A percentile compares a stretch with the other conserved stretches of the same genome.
Conservation (phyloP, 2,329 filamentous ascomycete genomes). For the Bipolaris oryzae region DNA sequence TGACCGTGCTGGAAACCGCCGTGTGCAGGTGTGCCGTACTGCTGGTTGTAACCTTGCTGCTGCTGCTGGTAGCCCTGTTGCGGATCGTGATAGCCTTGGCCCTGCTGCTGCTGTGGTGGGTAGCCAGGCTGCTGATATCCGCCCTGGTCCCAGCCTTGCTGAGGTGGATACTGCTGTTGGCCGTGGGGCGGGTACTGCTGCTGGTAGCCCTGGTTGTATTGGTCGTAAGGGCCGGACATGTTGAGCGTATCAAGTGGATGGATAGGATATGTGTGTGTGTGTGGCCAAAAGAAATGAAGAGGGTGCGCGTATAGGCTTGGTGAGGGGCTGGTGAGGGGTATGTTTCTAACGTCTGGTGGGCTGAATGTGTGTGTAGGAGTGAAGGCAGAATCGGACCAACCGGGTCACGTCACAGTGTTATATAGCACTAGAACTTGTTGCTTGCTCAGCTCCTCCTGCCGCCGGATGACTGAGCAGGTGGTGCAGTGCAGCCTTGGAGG, state of each 20-base stretch:
- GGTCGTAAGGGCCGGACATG: conserved; percentile 62
- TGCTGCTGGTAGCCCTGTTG: conserved; percentile 39
- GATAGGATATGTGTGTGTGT: too few species aligned
- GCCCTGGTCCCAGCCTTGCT: conserved; percentile 41
- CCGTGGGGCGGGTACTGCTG: conserved; percentile 47
- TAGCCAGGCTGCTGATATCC: conserved; percentile 39
- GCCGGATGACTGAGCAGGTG: conserved; percentile 32
- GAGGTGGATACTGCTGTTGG: conserved; percentile 38
- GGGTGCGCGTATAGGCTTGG: conserved; percentile 2
- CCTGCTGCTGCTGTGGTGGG: conserved; percentile 40
- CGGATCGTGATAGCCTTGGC: conserved; percentile 42
- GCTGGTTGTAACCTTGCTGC: conserved; percentile 38
- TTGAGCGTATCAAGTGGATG: conserved; percentile 16
- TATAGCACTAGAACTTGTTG: conserved; percentile 1
- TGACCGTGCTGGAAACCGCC: conserved; percentile 59
- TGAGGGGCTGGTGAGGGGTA: conserved; percentile 24
- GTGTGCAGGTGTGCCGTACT: conserved; percentile 55
- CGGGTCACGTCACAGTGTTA: conserved; percentile 21
- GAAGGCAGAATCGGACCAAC: conserved; percentile 7
- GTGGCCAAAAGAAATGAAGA: background rate
- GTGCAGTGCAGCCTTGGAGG: conserved; percentile 22
- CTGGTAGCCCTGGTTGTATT: conserved; percentile 48
- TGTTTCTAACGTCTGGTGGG: background rate
- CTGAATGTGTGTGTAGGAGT: background rate
- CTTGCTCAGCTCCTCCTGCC: conserved; percentile 24